phyloP scores from a whole-genome alignment of 352 stramenopile species.

The Phytophthora megakarya region DNA sequence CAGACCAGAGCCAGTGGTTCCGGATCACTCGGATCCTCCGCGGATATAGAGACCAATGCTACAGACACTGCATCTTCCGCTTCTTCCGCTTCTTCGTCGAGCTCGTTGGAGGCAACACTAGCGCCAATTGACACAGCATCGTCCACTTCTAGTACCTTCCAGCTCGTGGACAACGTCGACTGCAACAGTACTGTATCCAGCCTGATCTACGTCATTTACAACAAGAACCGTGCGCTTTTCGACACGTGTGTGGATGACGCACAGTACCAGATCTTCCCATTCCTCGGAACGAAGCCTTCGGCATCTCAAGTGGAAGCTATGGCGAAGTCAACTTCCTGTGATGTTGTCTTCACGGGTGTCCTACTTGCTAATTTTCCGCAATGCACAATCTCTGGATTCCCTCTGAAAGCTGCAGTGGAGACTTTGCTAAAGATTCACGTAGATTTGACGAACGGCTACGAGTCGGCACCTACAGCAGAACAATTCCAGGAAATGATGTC shows the following conservation, averaged over 20 bases:
- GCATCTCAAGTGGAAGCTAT: constrained; percentile 43
- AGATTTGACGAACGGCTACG: constrained; percentile 30
- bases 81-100: constrained; percentile 6
- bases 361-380: constrained; percentile 45
- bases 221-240: constrained; percentile 58
- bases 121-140: constrained; percentile 43
- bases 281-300: constrained; percentile 49
- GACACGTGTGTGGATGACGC: constrained; percentile 50
- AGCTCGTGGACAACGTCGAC: constrained; percentile 43
- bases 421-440: constrained; percentile 66
- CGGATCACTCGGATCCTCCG: constrained; percentile 14
- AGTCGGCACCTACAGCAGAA: constrained; percentile 31
- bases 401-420: constrained; percentile 57
- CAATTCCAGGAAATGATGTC: constrained; percentile 52
- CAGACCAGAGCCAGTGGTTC: constrained; percentile 16
- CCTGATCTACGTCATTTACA: constrained; percentile 53
- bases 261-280: constrained; percentile 70
- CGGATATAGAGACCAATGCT: constrained; percentile 10
- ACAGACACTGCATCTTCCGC: not conserved
- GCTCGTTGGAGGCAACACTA: constrained; percentile 15
- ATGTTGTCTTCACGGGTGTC: constrained; percentile 55
- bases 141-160: constrained; percentile 53
- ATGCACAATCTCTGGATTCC: constrained; percentile 56
- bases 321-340: constrained; percentile 43
- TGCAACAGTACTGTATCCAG: constrained; percentile 53